A percentile compares a stretch with the other conserved stretches of the same genome.
These are phyloP conservation scores for Mrakia hoshinonis DNA, from an alignment of 768 basidiomycete genomes.

Conservation along the genomic window DNA sequence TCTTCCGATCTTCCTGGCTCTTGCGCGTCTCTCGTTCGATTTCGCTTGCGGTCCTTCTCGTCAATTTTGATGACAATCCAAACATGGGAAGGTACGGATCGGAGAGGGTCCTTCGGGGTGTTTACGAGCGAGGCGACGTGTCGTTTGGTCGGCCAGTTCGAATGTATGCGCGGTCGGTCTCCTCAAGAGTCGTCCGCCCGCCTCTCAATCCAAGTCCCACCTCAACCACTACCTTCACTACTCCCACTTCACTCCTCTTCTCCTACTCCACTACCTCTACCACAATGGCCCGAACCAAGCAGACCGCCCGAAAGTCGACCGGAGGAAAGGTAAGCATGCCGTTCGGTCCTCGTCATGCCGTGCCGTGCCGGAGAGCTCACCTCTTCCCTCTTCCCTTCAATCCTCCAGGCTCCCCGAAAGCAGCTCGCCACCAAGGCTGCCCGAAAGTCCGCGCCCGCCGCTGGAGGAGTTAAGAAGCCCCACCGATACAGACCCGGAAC, in stretches of 20 bases:
- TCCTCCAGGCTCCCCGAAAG: conserved; percentile 63
- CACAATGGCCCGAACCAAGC: conserved; percentile 2
- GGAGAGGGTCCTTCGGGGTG: no score
- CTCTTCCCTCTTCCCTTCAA: neutral
- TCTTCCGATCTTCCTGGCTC: no score
- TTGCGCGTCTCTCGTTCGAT: no score
- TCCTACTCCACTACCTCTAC: no score
- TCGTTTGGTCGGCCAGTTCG: no score
- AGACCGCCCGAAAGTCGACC: conserved; percentile 23
- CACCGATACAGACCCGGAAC: conserved; percentile 75
- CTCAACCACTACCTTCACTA: neutral
- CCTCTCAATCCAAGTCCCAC: no score
- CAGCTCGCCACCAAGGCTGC: conserved; percentile 94
- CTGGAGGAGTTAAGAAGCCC: conserved; percentile 43
- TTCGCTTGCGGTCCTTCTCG: no score
- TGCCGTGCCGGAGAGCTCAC: conserved; percentile 29
- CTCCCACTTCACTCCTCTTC: neutral
- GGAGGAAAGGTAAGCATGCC: conserved; percentile 46
- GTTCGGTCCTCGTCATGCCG: conserved; percentile 53
- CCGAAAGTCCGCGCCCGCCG: conserved; percentile 60
- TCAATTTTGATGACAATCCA: no score
- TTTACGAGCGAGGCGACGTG: no score
- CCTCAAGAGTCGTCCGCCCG: no score
- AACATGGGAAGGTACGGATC: no score
- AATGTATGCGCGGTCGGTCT: no score